Percentiles rank a stretch among this genome's conserved stretches.
phyloP scores from a whole-genome alignment of 2,329 filamentous ascomycete species.

The Cladorrhinum sp. region DNA sequence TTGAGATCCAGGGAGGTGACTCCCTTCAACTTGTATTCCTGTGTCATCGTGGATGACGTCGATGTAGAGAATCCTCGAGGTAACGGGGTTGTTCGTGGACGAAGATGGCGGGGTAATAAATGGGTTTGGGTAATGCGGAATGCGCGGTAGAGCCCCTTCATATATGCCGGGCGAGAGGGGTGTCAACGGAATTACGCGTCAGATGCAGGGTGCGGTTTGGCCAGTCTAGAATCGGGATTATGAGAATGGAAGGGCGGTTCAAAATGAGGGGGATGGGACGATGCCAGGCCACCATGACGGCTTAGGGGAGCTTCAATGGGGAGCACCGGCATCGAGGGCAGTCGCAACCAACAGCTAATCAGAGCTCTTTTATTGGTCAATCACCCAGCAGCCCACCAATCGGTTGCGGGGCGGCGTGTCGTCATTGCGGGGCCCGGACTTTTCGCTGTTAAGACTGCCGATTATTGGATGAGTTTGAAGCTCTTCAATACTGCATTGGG shows the following conservation, averaged over 20 bases:
- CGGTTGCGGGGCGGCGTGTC: conserved; percentile 7
- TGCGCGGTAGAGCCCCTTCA: neutral
- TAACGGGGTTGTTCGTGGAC: neutral
- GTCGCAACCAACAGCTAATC: conserved; percentile 5
- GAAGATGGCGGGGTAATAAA: neutral
- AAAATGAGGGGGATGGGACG: neutral
- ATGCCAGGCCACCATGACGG: neutral
- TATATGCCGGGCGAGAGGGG: neutral
- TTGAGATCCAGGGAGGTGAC: conserved; percentile 71
- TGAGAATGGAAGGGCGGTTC: neutral
- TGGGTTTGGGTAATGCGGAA: neutral
- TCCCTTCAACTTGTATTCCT: conserved; percentile 71
- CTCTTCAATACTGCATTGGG: no score
- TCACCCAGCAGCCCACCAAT: conserved; percentile 2
- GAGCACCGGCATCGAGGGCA: neutral
- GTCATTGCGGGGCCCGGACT: conserved; percentile 12
- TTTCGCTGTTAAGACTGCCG: neutral
- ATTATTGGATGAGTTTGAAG: no score
- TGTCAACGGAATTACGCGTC: neutral
- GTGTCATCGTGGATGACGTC: conserved; percentile 44
- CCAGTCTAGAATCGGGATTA: neutral
- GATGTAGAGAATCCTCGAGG: conserved; percentile 15
- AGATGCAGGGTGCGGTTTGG: neutral
- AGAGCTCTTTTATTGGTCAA: conserved; percentile 13
- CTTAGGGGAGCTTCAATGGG: neutral